These are phyloP conservation scores for Ascosphaera apis DNA, from an alignment of 2,329 filamentous ascomycete genomes.

Conservation along the genomic window DNA sequence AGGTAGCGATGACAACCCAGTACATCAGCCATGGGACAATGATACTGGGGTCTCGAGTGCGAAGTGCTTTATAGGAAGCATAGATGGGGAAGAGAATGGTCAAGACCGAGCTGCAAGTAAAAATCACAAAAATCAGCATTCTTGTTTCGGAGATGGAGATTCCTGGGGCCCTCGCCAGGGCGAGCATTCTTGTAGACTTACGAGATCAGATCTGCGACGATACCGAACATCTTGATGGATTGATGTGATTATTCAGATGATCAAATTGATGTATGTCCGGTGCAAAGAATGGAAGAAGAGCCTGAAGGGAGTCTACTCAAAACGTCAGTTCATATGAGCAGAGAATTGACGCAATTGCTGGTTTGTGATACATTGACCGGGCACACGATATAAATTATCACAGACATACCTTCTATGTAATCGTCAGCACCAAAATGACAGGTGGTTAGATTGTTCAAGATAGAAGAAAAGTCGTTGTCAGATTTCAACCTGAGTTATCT, in stretches of 20 bases:
- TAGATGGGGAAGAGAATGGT: constrained; percentile 90
- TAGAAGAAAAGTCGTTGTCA: too few species aligned
- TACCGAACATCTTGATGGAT: constrained; percentile 40
- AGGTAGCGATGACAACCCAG: constrained; percentile 77
- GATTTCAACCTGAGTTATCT: too few species aligned
- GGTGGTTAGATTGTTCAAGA: neutral
- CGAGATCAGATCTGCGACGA: constrained; percentile 57
- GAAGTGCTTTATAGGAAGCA: constrained; percentile 93
- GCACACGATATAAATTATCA: too few species aligned
- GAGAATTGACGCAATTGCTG: too few species aligned
- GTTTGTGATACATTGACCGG: too few species aligned
- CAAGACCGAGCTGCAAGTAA: constrained; percentile 42
- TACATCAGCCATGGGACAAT: constrained; percentile 98
- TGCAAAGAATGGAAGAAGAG: too few species aligned
- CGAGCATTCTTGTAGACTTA: constrained; percentile 23
- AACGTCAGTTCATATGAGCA: too few species aligned
- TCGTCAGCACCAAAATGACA: neutral
- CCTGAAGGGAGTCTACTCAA: too few species aligned
- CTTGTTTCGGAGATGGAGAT: constrained; percentile 1
- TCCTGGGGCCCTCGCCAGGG: neutral
- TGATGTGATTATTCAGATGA: too few species aligned
- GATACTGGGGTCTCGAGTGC: constrained; percentile 69
- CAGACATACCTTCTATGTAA: too few species aligned
- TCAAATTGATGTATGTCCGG: too few species aligned
- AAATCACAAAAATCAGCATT: neutral